These are phyloP conservation scores for Debaryomyces subglobosus DNA, from an alignment of 1,139 yeast species.

Conservation along the genomic window DNA sequence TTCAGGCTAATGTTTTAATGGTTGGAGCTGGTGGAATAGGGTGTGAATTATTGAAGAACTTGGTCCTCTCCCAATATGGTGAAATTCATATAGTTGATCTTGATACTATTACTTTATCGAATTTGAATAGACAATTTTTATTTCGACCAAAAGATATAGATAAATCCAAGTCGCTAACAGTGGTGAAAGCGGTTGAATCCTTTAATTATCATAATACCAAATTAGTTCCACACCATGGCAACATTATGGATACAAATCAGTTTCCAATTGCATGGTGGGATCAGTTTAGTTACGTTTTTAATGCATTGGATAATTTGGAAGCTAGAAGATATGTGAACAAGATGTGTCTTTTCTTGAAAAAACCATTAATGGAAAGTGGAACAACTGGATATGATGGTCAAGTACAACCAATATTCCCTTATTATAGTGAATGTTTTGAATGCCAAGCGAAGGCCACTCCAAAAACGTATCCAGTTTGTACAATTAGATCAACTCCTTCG, in stretches of 20 bases:
- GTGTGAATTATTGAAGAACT: constrained; percentile 87
- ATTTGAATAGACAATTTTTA: constrained; percentile 89
- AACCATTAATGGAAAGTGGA: constrained; percentile 89
- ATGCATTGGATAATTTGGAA: constrained; percentile 91
- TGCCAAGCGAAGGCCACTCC: constrained; percentile 88
- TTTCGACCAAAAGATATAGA: constrained; percentile 87
- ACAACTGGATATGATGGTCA: constrained; percentile 95
- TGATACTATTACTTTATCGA: constrained; percentile 91
- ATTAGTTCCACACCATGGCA: constrained; percentile 81
- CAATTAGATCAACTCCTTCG: constrained; percentile 94
- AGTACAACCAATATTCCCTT: constrained; percentile 86
- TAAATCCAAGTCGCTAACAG: constrained; percentile 80
- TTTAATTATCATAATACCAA: constrained; percentile 74
- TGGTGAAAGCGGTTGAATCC: constrained; percentile 75
- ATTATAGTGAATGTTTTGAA: constrained; percentile 87
- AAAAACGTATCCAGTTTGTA: constrained; percentile 91
- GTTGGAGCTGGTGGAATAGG: constrained; percentile 99
- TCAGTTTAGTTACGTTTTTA: constrained; percentile 77
- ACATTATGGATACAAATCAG: constrained; percentile 73
- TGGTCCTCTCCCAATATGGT: constrained; percentile 81
- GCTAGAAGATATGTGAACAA: constrained; percentile 90
- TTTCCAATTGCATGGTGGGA: constrained; percentile 84
- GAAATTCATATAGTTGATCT: constrained; percentile 91
- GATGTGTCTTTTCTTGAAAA: constrained; percentile 71
- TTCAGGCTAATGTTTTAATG: constrained; percentile 65